Conservation (phyloP, 371 early-diverging fungal genomes). For the Entomophthora muscae region DNA sequence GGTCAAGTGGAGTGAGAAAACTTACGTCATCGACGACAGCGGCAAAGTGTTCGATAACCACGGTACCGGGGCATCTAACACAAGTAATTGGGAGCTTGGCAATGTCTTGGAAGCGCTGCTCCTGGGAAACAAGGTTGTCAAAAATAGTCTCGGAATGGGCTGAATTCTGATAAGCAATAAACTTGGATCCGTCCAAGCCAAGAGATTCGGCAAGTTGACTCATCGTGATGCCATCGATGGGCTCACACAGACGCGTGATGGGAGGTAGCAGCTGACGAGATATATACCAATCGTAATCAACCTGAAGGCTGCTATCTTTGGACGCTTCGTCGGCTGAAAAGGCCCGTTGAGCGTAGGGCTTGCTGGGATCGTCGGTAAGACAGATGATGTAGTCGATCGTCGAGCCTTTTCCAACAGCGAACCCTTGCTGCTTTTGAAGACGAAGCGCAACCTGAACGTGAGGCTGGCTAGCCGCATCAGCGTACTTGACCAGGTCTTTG, state of each 20-base stretch:
- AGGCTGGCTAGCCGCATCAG: constrained; percentile 77
- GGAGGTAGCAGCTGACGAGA: constrained; percentile 94
- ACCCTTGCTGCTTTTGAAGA: constrained; percentile 48
- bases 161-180: not conserved
- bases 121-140: not conserved
- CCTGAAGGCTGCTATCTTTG: constrained; percentile 24
- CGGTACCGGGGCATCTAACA: not conserved
- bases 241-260: constrained; percentile 70
- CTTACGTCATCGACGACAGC: not conserved
- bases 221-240: constrained; percentile 74
- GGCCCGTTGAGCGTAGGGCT: constrained; percentile 55
- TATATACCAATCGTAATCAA: constrained; percentile 93
- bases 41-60: not conserved
- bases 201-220: constrained; percentile 68
- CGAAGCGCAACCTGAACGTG: constrained; percentile 93
- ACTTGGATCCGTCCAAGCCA: constrained; percentile 22
- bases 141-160: not conserved
- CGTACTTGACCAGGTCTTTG: constrained; percentile 86
- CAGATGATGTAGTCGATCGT: constrained; percentile 96
- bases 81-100: not conserved
- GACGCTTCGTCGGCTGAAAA: constrained; percentile 81
- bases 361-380: constrained; percentile 24
- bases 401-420: constrained; percentile 65
- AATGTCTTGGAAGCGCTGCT: not conserved
- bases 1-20: not conserved